Evolutionary conservation across 2,329 filamentous ascomycete species (phyloP).

Genomic region (Microsporum audouinii): DNA sequence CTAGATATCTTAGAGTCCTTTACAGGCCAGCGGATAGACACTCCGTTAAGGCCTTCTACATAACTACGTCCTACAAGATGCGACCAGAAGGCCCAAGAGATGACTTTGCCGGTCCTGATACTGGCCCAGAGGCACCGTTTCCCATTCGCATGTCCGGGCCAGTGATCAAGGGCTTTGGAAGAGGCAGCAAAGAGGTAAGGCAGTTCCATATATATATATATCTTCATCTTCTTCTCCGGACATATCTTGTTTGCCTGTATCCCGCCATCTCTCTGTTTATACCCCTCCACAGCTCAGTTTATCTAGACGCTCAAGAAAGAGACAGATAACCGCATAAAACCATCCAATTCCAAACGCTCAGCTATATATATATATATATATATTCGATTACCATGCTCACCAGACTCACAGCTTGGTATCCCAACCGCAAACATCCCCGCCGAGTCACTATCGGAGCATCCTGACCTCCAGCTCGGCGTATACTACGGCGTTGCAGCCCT

Average conservation of each 20-base stretch:
- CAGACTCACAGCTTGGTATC: slow-evolving; percentile 61
- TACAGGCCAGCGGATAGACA: too few relatives aligned
- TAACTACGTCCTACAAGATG: slow-evolving; percentile 24
- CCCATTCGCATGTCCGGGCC: slow-evolving; percentile 73
- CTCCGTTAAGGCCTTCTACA: background rate
- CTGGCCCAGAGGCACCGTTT: slow-evolving; percentile 65
- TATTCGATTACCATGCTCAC: background rate
- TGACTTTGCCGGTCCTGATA: slow-evolving; percentile 58
- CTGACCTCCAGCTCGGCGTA: slow-evolving; percentile 61
- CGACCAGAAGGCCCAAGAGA: slow-evolving; percentile 48
- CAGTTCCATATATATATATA: background rate
- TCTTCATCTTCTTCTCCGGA: background rate
- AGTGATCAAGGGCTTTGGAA: slow-evolving; percentile 85
- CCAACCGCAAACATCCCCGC: slow-evolving; percentile 82
- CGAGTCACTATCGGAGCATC: slow-evolving; percentile 51
- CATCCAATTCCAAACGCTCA: background rate
- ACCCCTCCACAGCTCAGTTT: background rate
- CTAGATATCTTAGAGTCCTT: too few relatives aligned
- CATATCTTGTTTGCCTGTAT: background rate
- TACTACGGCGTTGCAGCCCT: slow-evolving; percentile 90
- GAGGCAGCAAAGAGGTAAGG: slow-evolving; percentile 76
- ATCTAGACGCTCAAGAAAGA: background rate
- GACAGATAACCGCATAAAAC: background rate
- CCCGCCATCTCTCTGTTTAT: background rate
- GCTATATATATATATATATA: too few relatives aligned